These are phyloP conservation scores for Bombardia bombarda DNA, from an alignment of 495 filamentous ascomycete species.

Conservation along the genomic window DNA sequence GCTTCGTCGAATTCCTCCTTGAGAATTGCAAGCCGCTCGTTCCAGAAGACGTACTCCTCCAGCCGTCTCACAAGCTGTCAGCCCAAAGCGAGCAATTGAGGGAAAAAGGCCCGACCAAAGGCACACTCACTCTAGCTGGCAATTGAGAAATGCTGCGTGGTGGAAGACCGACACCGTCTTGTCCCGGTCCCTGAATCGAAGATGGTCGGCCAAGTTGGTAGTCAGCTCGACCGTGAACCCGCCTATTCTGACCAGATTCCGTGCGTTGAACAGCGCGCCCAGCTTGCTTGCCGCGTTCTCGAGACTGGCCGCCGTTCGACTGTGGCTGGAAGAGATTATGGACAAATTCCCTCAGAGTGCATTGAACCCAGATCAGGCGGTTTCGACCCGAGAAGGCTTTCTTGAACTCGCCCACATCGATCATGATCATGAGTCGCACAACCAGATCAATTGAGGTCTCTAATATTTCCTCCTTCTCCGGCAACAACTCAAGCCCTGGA, in stretches of 20 bases:
- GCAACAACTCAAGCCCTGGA: too few species aligned
- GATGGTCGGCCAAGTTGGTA: background rate
- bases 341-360: background rate
- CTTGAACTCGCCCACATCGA: background rate
- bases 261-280: background rate
- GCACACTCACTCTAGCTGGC: too few species aligned
- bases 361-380: background rate
- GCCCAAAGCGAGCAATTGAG: too few species aligned
- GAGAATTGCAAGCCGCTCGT: slow-evolving; percentile 40
- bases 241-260: background rate
- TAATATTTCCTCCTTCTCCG: background rate
- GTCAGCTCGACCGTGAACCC: background rate
- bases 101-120: too few species aligned
- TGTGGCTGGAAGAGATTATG: too few species aligned
- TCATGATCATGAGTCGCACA: slow-evolving; percentile 1
- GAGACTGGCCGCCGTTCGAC: background rate
- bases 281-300: background rate
- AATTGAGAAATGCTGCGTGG: background rate
- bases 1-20: slow-evolving; percentile 45
- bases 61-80: background rate
- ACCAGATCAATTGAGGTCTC: background rate
- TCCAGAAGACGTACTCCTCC: slow-evolving; percentile 38
- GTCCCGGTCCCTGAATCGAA: background rate
- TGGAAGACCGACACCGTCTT: background rate
- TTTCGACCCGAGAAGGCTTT: background rate